Evolutionary conservation across 768 basidiomycete species (phyloP).

Genomic region (Auricularia sp.): DNA sequence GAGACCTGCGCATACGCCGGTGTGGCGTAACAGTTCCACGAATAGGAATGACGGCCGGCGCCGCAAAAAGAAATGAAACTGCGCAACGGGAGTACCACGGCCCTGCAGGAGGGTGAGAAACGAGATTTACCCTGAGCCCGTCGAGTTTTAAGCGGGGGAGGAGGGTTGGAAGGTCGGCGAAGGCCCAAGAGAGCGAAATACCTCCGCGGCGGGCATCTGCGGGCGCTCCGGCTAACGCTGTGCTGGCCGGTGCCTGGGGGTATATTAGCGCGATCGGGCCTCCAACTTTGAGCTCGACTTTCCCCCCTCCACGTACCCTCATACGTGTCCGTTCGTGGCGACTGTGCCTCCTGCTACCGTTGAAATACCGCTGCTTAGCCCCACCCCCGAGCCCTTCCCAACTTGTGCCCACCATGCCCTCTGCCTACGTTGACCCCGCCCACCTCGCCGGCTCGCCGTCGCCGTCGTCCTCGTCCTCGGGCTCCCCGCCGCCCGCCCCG

Average conservation of each 20-base stretch:
- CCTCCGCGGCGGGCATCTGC: too few relatives aligned
- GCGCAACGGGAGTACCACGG: too few relatives aligned
- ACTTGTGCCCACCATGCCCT: conserved; percentile 1
- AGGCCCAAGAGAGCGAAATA: too few relatives aligned
- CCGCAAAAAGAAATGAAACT: too few relatives aligned
- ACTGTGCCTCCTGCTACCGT: background rate
- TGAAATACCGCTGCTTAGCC: conserved; percentile 1
- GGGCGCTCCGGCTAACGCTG: background rate
- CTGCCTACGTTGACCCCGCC: conserved; percentile 8
- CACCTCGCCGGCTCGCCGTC: conserved; percentile 8
- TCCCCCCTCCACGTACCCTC: background rate
- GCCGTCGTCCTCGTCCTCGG: conserved; percentile 10
- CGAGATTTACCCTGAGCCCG: too few relatives aligned
- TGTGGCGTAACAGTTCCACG: too few relatives aligned
- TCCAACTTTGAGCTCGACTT: background rate
- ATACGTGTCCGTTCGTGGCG: background rate
- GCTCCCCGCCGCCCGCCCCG: background rate
- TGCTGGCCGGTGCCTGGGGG: background rate
- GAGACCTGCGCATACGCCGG: too few relatives aligned
- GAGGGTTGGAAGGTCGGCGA: too few relatives aligned
- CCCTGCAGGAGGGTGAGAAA: too few relatives aligned
- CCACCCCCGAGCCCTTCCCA: conserved; percentile 2
- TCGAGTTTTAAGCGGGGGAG: too few relatives aligned
- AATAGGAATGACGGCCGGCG: too few relatives aligned
- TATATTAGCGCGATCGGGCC: too few relatives aligned